Base-by-base conservation (phyloP, 2,329 filamentous ascomycete species). In the Colletotrichum limetticola region DNA sequence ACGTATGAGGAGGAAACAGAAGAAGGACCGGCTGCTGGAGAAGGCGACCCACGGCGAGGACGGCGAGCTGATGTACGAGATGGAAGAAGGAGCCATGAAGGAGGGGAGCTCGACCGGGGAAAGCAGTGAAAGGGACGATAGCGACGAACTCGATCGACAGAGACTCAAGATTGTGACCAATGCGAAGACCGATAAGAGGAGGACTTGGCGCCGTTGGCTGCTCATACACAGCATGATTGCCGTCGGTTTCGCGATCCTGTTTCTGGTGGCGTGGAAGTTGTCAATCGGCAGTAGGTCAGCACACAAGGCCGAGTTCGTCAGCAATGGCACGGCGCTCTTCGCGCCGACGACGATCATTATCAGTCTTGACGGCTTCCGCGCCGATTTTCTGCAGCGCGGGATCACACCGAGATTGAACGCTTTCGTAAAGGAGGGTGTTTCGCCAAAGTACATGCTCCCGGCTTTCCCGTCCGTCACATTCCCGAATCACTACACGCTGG, bases 381-480 rank as follows among this genome's bases (percentile, higher is more conserved):
- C 97, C 24, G 97, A 98, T 80, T 98, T 98, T 79, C 86, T 99
- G 53, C 90, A 93, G 75, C 91, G 95, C 16, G 93, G 92, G 0
- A 84, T 98, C 37, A 98, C 96, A 1, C 97, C 96, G 1, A 91
- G 92, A 2, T 86, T 99, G 9, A 94, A 91, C 76, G 88, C 91
- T 2, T 93, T 99, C 75, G 87, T 98, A 74, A 89, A 90, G 73
- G 91, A 95, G 75, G 97, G 97, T 35, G 91, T 98, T 12, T 98
- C 95, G 6, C 96, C 97, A 3, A 89, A 91, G 76, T 98, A 96
- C 83, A 98, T 99, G 95, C 88, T 91, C 7, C 97, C 97, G 0
- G 97, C 95, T 52, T 99, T 99, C 76, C 97, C 97, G 0, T 97
- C 94, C 26, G 94, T 99, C 58, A 99, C 97, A 0, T 99, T 99